Evolutionary conservation across 495 filamentous ascomycete genomes (phyloP).

Genomic region (Xylaria scruposa): DNA sequence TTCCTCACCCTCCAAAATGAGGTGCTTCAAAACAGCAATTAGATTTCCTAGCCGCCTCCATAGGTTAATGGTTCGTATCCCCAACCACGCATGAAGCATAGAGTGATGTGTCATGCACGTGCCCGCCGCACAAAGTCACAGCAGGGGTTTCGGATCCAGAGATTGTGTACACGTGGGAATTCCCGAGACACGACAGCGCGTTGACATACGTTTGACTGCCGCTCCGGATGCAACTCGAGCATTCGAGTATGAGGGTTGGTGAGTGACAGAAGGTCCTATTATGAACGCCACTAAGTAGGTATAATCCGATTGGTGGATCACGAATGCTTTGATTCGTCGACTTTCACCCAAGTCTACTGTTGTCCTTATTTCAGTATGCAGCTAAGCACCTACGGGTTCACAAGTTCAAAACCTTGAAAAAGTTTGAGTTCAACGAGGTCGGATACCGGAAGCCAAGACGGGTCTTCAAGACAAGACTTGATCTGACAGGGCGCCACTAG

Average conservation of each 20-base stretch:
- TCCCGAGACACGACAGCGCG: conserved; percentile 23
- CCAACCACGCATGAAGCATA: background rate
- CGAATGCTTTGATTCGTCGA: background rate
- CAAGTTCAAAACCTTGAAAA: background rate
- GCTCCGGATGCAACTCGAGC: background rate
- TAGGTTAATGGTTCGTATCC: background rate
- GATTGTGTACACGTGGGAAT: conserved; percentile 25
- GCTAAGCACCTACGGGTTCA: background rate
- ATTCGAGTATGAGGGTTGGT: background rate
- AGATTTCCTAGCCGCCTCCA: background rate
- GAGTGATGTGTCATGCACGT: background rate
- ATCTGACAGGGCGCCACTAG: conserved; percentile 19
- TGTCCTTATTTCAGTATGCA: background rate
- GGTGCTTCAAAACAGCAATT: background rate
- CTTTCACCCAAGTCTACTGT: background rate
- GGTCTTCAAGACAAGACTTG: conserved; percentile 11
- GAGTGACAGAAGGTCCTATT: background rate
- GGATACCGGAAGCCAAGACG: conserved; percentile 20
- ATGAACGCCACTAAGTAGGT: background rate
- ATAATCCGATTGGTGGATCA: background rate
- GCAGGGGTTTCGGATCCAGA: conserved; percentile 4
- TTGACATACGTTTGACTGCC: conserved; percentile 11
- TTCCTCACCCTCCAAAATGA: background rate
- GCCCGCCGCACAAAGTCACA: conserved; percentile 12
- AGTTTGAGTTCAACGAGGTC: background rate